Evolutionary conservation across 352 stramenopile species (phyloP), one percentile per base, ranked within the genome.

Genomic region (Phytophthora pseudosyringae): DNA sequence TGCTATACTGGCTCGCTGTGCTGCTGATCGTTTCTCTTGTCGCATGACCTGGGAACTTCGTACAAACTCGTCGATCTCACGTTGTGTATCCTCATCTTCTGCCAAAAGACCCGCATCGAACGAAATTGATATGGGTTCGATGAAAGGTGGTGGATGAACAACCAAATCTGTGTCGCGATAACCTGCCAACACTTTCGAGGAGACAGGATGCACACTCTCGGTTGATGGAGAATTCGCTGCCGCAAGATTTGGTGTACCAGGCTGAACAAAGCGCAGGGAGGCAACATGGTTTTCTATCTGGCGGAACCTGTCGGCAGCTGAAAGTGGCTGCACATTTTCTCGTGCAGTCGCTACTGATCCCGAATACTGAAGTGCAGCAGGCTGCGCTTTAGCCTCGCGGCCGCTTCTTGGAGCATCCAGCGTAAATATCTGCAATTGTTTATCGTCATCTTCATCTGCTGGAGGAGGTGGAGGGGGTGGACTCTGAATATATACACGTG

Each of bases 41-140:
- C 76, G 80, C 38, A 72, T 9, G 12, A 62, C 65, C 16, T 77
- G 74, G 0, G 80, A 86, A 28, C 77, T 73, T 3, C 80, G 67
- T 33, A 90, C 62, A 47, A 89, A 68, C 3, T 80, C 64, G 32
- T 91, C 72, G 32, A 90, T 85, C 46, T 88, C 78, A 28, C 41
- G 51, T 26, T 75, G 63, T 10, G 51, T 58, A 47, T 78, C 64
- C n/a, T 84, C 75, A 16, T 88, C 77, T 29, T 88, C 71, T 28
- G 59, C 38, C 18, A 84, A 33, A 43, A 69, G 45, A 41, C 21
- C 31, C 15, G 15, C 46, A 47, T 79, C 62, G 45, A 77, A 60
- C n/a, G 60, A 66, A n/a, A 72, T 62, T 16, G 48, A 60, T 8
- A 64, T 33, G 3, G 66, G 54, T 21, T 75, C 60, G 4, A 71